Evolutionary conservation across 2,329 filamentous ascomycete species (phyloP).

Genomic region (Aspergillus amoenus): DNA sequence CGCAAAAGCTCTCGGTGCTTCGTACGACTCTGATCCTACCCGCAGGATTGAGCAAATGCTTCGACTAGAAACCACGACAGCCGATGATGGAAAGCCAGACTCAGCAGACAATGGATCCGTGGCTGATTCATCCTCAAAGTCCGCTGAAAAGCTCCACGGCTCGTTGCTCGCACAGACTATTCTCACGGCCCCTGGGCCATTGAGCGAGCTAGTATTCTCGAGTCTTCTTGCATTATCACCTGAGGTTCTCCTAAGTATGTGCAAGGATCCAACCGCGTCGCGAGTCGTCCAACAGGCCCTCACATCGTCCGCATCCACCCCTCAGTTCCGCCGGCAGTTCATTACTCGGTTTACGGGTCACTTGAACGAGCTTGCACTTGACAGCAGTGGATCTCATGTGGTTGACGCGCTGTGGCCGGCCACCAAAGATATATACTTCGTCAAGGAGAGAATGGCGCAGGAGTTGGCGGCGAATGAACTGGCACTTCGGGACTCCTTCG

Average conservation of each 20-base stretch:
- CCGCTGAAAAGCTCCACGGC: conserved; percentile 67
- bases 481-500: conserved; percentile 61
- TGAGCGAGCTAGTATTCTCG: conserved; percentile 70
- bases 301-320: conserved; percentile 52
- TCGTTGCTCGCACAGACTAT: conserved; percentile 79
- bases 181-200: conserved; percentile 68
- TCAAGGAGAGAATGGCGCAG: conserved; percentile 66
- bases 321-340: conserved; percentile 61
- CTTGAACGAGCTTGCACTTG: conserved; percentile 60
- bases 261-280: conserved; percentile 60
- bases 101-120: conserved; percentile 26
- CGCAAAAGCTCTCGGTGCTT: conserved; percentile 56
- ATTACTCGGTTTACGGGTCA: conserved; percentile 63
- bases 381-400: conserved; percentile 65
- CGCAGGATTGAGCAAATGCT: conserved; percentile 61
- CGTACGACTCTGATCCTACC: conserved; percentile 53
- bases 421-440: conserved; percentile 63
- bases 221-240: conserved; percentile 62
- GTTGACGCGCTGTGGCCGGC: conserved; percentile 66
- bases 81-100: conserved; percentile 51
- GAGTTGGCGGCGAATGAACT: conserved; percentile 61
- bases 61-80: conserved; percentile 50
- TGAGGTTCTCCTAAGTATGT: conserved; percentile 62
- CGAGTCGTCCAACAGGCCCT: conserved; percentile 66
- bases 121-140: conserved; percentile 37